Evolutionary conservation across 805 yeast species (phyloP), one percentile per base, ranked within the genome.

Genomic region (Candida chauliodis): DNA sequence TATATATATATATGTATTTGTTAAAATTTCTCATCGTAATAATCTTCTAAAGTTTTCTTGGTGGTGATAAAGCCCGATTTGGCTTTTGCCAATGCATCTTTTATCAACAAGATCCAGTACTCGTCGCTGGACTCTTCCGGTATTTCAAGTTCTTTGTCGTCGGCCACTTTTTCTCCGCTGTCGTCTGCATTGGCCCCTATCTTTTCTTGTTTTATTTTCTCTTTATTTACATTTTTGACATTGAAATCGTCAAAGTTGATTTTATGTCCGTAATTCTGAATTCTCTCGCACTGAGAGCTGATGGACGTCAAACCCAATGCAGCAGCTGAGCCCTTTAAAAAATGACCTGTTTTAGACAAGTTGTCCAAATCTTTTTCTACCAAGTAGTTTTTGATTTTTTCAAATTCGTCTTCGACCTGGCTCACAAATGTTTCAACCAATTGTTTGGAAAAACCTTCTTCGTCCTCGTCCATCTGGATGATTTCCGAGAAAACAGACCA

Each of bases 381-480:
- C 23, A 85, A 54, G n/a, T 77, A 73, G 6, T 62, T 62, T 40
- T 81, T 82, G 56, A 93, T 84, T 45, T 85, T 78, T 26, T 61
- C 66, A 52, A 90, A 85, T 0, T 95, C 91, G 14, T 79, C 82
- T 42, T 73, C 71, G 5, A 95, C 96, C 63, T 93, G 99, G 41
- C 87, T 95, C 41, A 84, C 86, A 59, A 86, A 91, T 22, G 95
- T 89, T 43, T 76, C 76, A 38, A 91, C 82, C 41, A 93, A 69
- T 25, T 84, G 74, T 50, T 78, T 70, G 23, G 91, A 81, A 67
- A 93, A 93, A 6, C 88, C 96, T 42, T 90, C 93, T 55, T 85
- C 95, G 52, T 91, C 98, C 54, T 91, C 96, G 61, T 93, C 99
- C 97, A 93, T 90, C 37, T 86, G 81, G 36, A 90, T 75, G 41